Conservation (phyloP, 139 green algal species). For the Chlorella sp. region DNA sequence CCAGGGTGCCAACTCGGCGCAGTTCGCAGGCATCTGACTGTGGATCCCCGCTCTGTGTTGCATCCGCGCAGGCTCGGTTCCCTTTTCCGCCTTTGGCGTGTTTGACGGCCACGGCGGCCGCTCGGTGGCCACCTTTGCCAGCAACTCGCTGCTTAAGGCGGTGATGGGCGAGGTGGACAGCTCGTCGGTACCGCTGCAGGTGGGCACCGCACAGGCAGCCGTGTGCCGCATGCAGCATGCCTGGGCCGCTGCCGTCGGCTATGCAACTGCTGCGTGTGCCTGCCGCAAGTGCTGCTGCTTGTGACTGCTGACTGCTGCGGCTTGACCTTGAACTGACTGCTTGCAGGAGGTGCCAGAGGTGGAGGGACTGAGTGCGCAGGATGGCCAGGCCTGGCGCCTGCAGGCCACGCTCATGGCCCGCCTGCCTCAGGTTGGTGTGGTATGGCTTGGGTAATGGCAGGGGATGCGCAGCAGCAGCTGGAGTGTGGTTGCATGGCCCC, state of each 20-base stretch:
- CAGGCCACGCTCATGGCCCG: conserved; percentile 41
- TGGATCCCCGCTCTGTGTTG: neutral
- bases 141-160: conserved; percentile 61
- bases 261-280: neutral
- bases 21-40: too few species aligned
- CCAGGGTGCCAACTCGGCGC: too few species aligned
- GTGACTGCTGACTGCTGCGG: neutral
- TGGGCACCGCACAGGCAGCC: neutral
- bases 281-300: neutral
- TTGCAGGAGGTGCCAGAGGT: conserved; percentile 19
- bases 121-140: conserved; percentile 54
- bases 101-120: conserved; percentile 78
- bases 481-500: too few species aligned
- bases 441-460: too few species aligned
- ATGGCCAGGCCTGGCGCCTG: conserved; percentile 44
- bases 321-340: too few species aligned
- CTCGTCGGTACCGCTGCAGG: conserved; percentile 19
- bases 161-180: conserved; percentile 52
- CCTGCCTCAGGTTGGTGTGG: conserved; percentile 34
- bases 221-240: neutral
- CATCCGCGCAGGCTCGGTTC: neutral
- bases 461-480: too few species aligned
- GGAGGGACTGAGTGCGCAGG: conserved; percentile 19
- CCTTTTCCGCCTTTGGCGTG: conserved; percentile 54
- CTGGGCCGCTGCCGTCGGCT: neutral